phyloP scores from a whole-genome alignment of 1,139 yeast genomes.

The Candida tunisiensis region DNA sequence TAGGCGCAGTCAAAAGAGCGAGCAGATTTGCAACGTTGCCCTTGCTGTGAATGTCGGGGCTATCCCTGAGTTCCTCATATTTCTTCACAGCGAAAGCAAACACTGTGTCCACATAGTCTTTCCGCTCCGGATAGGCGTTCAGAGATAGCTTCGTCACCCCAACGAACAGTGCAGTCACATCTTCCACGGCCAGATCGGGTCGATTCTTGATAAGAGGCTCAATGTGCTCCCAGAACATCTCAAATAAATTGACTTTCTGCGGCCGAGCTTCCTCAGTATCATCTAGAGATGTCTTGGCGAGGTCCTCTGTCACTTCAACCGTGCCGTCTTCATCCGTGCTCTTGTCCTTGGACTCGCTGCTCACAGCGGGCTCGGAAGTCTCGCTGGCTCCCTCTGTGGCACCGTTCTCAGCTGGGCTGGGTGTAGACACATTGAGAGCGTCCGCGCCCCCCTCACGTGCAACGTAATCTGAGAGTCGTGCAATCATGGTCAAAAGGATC shows the following conservation, averaged over 20 bases:
- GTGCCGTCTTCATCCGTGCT: slow-evolving; percentile 2
- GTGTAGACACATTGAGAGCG: too few relatives aligned
- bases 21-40: slow-evolving; percentile 39
- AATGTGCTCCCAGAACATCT: slow-evolving; percentile 50
- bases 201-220: slow-evolving; percentile 34
- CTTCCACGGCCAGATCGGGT: slow-evolving; percentile 49
- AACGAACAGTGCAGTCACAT: slow-evolving; percentile 46
- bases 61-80: slow-evolving; percentile 17
- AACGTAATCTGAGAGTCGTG: slow-evolving; percentile 49
- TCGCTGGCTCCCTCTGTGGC: slow-evolving; percentile 3
- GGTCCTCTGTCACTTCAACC: slow-evolving; percentile 4
- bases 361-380: slow-evolving; percentile 1
- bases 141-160: slow-evolving; percentile 49
- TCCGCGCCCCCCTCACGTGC: slow-evolving; percentile 12
- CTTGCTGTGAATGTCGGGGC: slow-evolving; percentile 9
- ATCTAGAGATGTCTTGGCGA: slow-evolving; percentile 1
- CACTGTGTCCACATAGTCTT: slow-evolving; percentile 43
- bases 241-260: slow-evolving; percentile 30
- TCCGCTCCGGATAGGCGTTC: slow-evolving; percentile 47
- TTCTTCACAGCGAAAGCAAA: slow-evolving; percentile 42
- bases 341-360: slow-evolving; percentile 1
- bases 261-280: not conserved
- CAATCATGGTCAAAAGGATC: slow-evolving; percentile 52
- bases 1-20: slow-evolving; percentile 40
- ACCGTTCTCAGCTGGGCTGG: slow-evolving; percentile 3